Conservation (phyloP, 441 rosid species). For the Populus hybrid region DNA sequence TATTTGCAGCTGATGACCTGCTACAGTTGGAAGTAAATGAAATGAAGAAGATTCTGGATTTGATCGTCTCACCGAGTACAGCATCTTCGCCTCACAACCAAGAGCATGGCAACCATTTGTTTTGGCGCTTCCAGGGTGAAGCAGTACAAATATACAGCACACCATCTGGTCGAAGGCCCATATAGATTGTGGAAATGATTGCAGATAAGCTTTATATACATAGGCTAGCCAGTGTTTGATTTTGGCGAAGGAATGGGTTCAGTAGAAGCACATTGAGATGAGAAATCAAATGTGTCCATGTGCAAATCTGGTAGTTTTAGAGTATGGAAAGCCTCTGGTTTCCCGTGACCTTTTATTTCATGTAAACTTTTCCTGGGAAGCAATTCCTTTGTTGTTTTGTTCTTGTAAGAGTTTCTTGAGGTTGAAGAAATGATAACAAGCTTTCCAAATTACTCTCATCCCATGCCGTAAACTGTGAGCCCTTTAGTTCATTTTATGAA, state of each 20-base stretch:
- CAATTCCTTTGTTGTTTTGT: constrained; percentile 32
- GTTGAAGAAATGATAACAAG: constrained; percentile 7
- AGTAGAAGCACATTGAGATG: constrained; percentile 53
- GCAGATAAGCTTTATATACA: constrained; percentile 27
- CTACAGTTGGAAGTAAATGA: constrained; percentile 3
- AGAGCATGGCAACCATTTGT: constrained; percentile 21
- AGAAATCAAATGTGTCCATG: constrained; percentile 48
- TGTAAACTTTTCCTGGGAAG: constrained; percentile 24
- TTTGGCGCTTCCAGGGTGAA: constrained; percentile 56
- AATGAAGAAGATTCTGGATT: constrained; percentile 16
- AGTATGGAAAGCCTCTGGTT: constrained; percentile 42
- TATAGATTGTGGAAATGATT: constrained; percentile 27
- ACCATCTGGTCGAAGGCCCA: constrained; percentile 29
- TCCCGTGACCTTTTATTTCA: constrained; percentile 21
- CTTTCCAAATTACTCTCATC: not conserved
- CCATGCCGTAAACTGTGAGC: not conserved
- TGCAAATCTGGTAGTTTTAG: constrained; percentile 31
- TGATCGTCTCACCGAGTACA: constrained; percentile 6
- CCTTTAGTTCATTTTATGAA: not conserved
- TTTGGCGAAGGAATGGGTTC: not conserved
- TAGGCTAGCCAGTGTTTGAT: constrained; percentile 8
- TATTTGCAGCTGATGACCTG: constrained; percentile 55
- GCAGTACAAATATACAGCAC: constrained; percentile 80
- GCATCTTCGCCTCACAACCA: constrained; percentile 21
- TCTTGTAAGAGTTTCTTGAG: constrained; percentile 20